Evolutionary conservation across 2,329 filamentous ascomycete genomes (phyloP).

Genomic region (Cladobotryum protrusum): DNA sequence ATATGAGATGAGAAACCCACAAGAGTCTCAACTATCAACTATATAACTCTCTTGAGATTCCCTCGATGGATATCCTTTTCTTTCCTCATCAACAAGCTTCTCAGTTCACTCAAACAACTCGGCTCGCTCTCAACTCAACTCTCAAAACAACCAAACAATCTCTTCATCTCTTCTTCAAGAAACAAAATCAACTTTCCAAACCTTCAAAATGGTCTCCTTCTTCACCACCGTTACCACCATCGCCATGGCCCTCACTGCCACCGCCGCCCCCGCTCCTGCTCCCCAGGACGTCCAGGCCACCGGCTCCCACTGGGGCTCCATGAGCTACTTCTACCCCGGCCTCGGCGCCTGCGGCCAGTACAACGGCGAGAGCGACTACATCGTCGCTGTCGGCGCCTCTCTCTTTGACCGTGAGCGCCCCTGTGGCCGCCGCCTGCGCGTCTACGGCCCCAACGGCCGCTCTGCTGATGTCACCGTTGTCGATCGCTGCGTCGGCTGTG

Average conservation of each 20-base stretch:
- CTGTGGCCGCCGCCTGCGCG: conserved; percentile 61
- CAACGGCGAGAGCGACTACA: conserved; percentile 47
- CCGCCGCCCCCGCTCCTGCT: conserved; percentile 5
- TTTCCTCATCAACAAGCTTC: conserved; percentile 1
- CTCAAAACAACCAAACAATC: neutral
- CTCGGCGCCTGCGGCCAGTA: conserved; percentile 64
- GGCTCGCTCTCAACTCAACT: neutral
- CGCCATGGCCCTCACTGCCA: conserved; percentile 4
- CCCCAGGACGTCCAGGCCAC: conserved; percentile 36
- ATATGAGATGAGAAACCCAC: neutral
- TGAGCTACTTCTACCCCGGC: conserved; percentile 54
- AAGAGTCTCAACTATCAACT: too few species aligned
- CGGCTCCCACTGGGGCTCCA: conserved; percentile 5
- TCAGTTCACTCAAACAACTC: too few species aligned
- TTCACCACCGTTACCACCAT: conserved; percentile 1
- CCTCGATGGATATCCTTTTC: neutral
- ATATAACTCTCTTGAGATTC: conserved; percentile 6
- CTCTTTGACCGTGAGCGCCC: conserved; percentile 55
- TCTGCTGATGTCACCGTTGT: conserved; percentile 58
- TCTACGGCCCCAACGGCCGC: conserved; percentile 38
- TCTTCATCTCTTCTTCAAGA: neutral
- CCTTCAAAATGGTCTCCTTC: conserved; percentile 10
- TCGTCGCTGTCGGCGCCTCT: conserved; percentile 62
- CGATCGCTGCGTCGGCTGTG: conserved; percentile 55
- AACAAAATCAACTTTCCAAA: neutral